Evolutionary conservation across 257 asterid genomes (phyloP), one percentile per base, ranked within the genome.

Genomic region (Schizonepeta tenuifolia): DNA sequence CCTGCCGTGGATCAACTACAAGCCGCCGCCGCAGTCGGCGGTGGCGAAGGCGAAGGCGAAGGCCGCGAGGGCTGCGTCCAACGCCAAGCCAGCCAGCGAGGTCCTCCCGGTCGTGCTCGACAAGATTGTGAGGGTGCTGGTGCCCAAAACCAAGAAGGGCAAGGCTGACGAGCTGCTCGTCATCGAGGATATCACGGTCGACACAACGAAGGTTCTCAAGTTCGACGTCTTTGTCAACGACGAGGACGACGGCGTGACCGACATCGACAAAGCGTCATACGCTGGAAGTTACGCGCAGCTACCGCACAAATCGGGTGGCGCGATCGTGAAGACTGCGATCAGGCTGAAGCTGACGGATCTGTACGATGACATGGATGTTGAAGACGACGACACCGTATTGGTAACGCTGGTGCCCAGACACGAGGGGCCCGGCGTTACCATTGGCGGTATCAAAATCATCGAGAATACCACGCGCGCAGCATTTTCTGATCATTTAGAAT

Each of bases 221-320:
- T 47, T 47, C 54, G 54, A 47, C 22, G 54, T 47, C 3, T 47
- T 47, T 17, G 7, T 47, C 10, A 47, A 47, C 54, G 54, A 47
- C 54, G 54, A 77, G 35, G 84, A 76, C 20, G 81, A 77, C 50
- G 66, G n/a, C 38, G 17, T 3, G 1, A 33, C 20, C 15, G 82
- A 65, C 65, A 46, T 80, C 7, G 77, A 72, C 75, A 80, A 77
- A 79, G 77, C 84, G 57, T 43, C 88, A 55, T 88, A 84, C 57
- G 88, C 82, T 0, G 95, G 95, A 5, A 86, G 90, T 9, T 88
- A 86, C 21, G 85, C 83, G 43, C 85, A 84, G 47, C 78, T 88
- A 71, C 92, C 91, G 3, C 92, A 83, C 43, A 75, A 78, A 33
- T 49, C 71, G 18, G 55, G 40, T 7, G 78, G 54, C 9, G 65